Evolutionary conservation across 73 alveolate species (phyloP).

Genomic region (Diophrys appendiculata): DNA sequence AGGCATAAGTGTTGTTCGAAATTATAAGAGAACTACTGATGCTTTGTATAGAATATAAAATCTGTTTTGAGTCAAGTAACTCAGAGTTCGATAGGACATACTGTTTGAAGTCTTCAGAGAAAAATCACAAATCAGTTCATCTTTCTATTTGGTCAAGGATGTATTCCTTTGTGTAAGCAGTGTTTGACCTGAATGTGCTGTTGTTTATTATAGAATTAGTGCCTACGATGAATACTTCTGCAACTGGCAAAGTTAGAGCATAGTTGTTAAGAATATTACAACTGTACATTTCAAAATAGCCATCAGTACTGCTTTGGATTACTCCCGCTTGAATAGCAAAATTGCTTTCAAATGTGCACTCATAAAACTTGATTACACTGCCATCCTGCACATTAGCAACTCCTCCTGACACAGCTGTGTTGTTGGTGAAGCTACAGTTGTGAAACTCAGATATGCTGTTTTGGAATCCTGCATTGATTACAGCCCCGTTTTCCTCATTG

Average conservation of each 20-base stretch:
- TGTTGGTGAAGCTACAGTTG: slow-evolving; percentile 10
- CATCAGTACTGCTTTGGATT: not conserved
- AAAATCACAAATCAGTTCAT: slow-evolving; percentile 9
- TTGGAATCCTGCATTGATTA: slow-evolving; percentile 12
- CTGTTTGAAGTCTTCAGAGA: slow-evolving; percentile 1
- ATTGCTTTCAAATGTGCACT: slow-evolving; percentile 8
- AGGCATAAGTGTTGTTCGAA: not conserved
- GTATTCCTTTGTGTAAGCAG: not conserved
- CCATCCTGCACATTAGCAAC: slow-evolving; percentile 3
- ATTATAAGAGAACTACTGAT: not conserved
- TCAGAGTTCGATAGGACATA: not conserved
- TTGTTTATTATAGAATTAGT: not conserved
- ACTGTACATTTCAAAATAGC: slow-evolving; percentile 12
- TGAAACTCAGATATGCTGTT: not conserved
- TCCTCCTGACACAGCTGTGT: slow-evolving; percentile 10
- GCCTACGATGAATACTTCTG: not conserved
- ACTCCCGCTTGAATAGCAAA: slow-evolving; percentile 19
- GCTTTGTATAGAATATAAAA: not conserved
- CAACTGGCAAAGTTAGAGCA: slow-evolving; percentile 1
- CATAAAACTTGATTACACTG: not conserved
- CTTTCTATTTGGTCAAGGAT: not conserved
- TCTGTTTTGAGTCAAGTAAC: not conserved
- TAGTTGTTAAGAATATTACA: not conserved
- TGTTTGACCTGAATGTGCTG: not conserved
- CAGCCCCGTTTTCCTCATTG: slow-evolving; percentile 5